These are phyloP conservation scores for Solanum lycopersicoides DNA, from an alignment of 257 asterid genomes.

Conservation along the genomic window DNA sequence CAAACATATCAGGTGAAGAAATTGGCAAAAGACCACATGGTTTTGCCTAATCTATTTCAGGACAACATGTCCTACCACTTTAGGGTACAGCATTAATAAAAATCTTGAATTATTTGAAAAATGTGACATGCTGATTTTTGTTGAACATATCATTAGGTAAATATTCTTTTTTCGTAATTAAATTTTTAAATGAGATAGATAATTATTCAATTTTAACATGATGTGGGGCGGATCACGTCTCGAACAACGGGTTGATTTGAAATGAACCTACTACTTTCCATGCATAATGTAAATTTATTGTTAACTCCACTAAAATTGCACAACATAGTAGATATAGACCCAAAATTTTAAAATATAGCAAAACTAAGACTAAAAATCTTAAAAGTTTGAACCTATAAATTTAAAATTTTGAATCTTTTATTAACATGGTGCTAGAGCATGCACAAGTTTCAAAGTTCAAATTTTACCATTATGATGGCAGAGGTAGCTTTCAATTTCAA, in stretches of 20 bases:
- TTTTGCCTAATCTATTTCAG: constrained; percentile 46
- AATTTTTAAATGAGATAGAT: neutral
- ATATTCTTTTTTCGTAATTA: neutral
- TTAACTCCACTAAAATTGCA: neutral
- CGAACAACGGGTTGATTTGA: neutral
- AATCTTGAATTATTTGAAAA: neutral
- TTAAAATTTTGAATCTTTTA: neutral
- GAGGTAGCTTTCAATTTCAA: neutral
- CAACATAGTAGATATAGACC: neutral
- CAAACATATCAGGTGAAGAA: constrained; percentile 33
- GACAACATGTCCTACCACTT: constrained; percentile 63
- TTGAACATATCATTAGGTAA: neutral
- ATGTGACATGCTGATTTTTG: neutral
- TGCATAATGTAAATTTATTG: neutral
- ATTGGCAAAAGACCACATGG: constrained; percentile 53
- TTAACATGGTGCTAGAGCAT: neutral
- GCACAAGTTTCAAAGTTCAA: neutral
- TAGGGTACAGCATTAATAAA: constrained; percentile 1
- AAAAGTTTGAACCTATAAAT: neutral
- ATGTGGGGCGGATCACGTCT: neutral
- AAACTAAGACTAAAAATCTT: neutral
- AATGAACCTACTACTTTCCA: neutral
- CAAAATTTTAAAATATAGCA: neutral
- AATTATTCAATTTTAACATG: neutral
- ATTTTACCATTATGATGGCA: neutral